phyloP scores from a whole-genome alignment of 2,329 filamentous ascomycete genomes.

The Remersonia thermophila region DNA sequence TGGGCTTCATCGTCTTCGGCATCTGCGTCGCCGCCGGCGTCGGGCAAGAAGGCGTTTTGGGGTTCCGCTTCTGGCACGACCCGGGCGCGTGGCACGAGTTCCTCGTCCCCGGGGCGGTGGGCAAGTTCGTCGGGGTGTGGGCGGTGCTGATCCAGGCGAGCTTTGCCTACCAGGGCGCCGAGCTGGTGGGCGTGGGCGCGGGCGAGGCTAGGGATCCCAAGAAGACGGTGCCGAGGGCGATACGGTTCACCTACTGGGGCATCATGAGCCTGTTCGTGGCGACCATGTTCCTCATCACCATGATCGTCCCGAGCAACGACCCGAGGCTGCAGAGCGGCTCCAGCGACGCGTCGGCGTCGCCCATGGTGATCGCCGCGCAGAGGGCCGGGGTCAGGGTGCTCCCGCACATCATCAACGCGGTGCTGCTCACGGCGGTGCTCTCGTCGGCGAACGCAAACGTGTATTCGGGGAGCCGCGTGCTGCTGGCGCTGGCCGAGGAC shows the following conservation, averaged over 20 bases:
- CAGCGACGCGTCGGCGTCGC: conserved; percentile 51
- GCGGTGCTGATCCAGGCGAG: conserved; percentile 54
- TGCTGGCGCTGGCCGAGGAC: conserved; percentile 53
- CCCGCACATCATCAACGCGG: conserved; percentile 62
- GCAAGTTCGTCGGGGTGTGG: conserved; percentile 59
- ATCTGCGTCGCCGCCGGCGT: conserved; percentile 64
- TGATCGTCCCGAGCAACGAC: conserved; percentile 55
- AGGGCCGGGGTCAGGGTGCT: conserved; percentile 52
- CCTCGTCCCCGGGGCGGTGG: conserved; percentile 37
- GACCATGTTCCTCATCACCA: conserved; percentile 57
- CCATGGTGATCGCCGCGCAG: conserved; percentile 48
- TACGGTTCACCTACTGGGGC: conserved; percentile 63
- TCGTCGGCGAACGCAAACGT: conserved; percentile 69
- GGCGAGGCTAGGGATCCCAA: conserved; percentile 63
- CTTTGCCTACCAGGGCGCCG: conserved; percentile 62
- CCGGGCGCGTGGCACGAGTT: conserved; percentile 58
- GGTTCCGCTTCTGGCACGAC: conserved; percentile 58
- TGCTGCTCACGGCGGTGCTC: conserved; percentile 65
- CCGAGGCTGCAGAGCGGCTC: conserved; percentile 36
- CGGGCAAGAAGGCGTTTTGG: conserved; percentile 56
- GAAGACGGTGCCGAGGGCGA: conserved; percentile 59
- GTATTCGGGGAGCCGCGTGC: conserved; percentile 57
- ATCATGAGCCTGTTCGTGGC: conserved; percentile 57
- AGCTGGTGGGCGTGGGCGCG: conserved; percentile 67
- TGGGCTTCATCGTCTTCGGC: conserved; percentile 65